These are phyloP conservation scores for Leucosporidium creatinivorum DNA, from an alignment of 768 basidiomycete species.

Conservation along the genomic window DNA sequence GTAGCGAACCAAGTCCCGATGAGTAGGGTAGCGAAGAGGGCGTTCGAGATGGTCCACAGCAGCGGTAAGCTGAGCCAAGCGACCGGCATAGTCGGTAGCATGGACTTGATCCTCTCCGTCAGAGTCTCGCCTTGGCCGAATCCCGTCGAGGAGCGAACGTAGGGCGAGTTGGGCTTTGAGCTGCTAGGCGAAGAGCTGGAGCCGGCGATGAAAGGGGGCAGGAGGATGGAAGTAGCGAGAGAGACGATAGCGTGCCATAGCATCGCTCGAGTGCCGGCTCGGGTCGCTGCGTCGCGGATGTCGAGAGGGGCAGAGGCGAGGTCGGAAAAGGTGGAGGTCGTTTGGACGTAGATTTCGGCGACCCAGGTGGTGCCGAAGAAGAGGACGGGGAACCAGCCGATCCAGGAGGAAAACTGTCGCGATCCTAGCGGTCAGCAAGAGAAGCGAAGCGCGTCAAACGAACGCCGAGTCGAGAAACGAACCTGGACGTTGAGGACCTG, in stretches of 20 bases:
- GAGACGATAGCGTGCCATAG: conserved; percentile 68
- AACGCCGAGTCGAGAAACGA: conserved; percentile 6
- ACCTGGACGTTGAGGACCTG: conserved; percentile 62
- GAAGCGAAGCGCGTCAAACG: not conserved
- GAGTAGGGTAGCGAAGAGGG: conserved; percentile 76
- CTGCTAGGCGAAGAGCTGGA: not conserved
- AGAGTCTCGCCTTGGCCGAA: not conserved
- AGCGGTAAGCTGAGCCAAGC: conserved; percentile 54
- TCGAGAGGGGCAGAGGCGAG: conserved; percentile 40
- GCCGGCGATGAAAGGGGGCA: conserved; percentile 55
- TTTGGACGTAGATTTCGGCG: conserved; percentile 69
- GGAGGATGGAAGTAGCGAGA: conserved; percentile 58
- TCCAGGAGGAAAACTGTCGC: conserved; percentile 63
- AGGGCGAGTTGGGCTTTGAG: not conserved
- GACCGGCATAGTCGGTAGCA: conserved; percentile 38
- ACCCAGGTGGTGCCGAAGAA: conserved; percentile 52
- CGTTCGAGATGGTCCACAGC: conserved; percentile 71
- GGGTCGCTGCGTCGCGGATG: conserved; percentile 62
- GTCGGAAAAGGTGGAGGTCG: conserved; percentile 35
- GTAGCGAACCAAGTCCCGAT: conserved; percentile 53
- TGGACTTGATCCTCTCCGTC: conserved; percentile 18
- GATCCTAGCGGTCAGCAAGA: conserved; percentile 48
- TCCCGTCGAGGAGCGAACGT: not conserved
- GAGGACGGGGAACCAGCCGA: conserved; percentile 86
- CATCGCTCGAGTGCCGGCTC: conserved; percentile 74